These are phyloP conservation scores for Xylaria polymorpha DNA, from an alignment of 2,329 filamentous ascomycete species.

Conservation along the genomic window DNA sequence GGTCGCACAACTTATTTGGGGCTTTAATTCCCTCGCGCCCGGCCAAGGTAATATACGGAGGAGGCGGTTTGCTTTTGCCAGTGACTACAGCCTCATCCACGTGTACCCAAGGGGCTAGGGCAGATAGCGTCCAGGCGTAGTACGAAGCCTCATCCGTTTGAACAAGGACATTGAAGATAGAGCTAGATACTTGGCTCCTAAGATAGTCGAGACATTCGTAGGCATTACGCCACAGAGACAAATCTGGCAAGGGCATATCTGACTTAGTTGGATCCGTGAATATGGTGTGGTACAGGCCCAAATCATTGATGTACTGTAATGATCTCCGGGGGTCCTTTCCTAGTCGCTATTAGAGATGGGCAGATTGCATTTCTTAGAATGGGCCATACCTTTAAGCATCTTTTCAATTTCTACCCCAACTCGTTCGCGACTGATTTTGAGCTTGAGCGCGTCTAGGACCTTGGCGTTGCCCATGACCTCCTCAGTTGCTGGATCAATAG, in stretches of 20 bases:
- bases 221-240: slow-evolving; percentile 68
- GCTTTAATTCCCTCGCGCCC: slow-evolving; percentile 82
- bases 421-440: slow-evolving; percentile 93
- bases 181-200: slow-evolving; percentile 57
- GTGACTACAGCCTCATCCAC: slow-evolving; percentile 55
- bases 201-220: slow-evolving; percentile 73
- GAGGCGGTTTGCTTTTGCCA: slow-evolving; percentile 62
- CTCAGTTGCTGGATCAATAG: slow-evolving; percentile 76
- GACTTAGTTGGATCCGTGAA: slow-evolving; percentile 75
- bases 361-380: not conserved
- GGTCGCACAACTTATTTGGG: slow-evolving; percentile 77
- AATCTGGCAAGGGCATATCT: slow-evolving; percentile 66
- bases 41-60: slow-evolving; percentile 71
- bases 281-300: slow-evolving; percentile 76
- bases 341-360: slow-evolving; percentile 33
- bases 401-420: slow-evolving; percentile 90
- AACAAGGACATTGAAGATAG: slow-evolving; percentile 67
- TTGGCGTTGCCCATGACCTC: slow-evolving; percentile 79
- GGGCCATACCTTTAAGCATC: slow-evolving; percentile 76
- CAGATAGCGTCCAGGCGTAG: slow-evolving; percentile 79
- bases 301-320: slow-evolving; percentile 68
- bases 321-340: slow-evolving; percentile 48
- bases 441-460: slow-evolving; percentile 81
- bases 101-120: slow-evolving; percentile 78
- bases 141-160: slow-evolving; percentile 74